Evolutionary conservation across 73 alveolate species (phyloP).

Genomic region (Paramecium biaurelia): DNA sequence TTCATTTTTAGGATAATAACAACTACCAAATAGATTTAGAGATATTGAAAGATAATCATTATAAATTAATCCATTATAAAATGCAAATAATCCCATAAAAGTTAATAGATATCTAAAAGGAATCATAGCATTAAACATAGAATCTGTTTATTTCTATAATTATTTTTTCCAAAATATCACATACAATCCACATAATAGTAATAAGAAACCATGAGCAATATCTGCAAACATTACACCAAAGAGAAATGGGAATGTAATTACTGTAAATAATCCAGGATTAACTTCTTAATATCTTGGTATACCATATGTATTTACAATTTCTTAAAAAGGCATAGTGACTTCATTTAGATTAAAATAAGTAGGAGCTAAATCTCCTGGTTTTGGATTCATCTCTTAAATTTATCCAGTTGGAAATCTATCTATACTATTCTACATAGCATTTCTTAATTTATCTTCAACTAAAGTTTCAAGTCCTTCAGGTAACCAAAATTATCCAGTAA

Average conservation of each 20-base stretch:
- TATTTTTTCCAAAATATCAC: conserved; percentile 39
- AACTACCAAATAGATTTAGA: conserved; percentile 74
- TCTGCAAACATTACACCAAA: conserved; percentile 99
- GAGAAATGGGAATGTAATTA: conserved; percentile 95
- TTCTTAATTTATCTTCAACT: conserved; percentile 63
- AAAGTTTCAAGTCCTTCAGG: conserved; percentile 68
- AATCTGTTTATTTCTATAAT: conserved; percentile 3
- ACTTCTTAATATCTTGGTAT: conserved; percentile 96
- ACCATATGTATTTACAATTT: conserved; percentile 97
- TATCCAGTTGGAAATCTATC: conserved; percentile 74
- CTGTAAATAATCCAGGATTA: conserved; percentile 94
- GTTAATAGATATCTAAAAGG: conserved; percentile 76
- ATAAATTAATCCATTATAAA: conserved; percentile 84
- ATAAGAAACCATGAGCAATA: conserved; percentile 78
- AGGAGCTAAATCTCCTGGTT: conserved; percentile 74
- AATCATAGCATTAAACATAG: conserved; percentile 52
- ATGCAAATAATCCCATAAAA: conserved; percentile 87
- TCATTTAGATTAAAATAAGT: conserved; percentile 93
- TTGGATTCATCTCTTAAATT: conserved; percentile 67
- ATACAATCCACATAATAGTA: conserved; percentile 64
- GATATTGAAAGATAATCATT: conserved; percentile 88
- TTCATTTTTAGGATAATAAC: conserved; percentile 57
- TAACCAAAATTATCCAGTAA: conserved; percentile 84
- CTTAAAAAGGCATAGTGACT: conserved; percentile 92
- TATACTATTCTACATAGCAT: conserved; percentile 49